Conservation (phyloP, 768 basidiomycete species). For the Xanthoconium stramineum region DNA sequence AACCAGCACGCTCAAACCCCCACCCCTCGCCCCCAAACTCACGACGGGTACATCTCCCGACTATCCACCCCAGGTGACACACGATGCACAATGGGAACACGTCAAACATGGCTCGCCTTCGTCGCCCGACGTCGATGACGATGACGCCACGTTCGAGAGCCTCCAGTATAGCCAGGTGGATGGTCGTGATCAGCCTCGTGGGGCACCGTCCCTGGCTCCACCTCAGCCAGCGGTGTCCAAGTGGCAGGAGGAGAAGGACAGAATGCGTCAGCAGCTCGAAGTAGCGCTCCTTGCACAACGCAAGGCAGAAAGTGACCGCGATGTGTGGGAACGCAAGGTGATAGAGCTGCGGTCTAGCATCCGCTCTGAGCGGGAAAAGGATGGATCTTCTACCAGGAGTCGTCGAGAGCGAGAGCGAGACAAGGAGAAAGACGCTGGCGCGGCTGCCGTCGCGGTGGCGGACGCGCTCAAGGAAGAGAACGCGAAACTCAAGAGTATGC, state of each 20-base stretch:
- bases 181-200: neutral
- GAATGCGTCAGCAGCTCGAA: constrained; percentile 11
- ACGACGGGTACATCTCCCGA: constrained; percentile 13
- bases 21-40: constrained; percentile 24
- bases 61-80: constrained; percentile 1
- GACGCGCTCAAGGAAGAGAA: constrained; percentile 23
- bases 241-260: constrained; percentile 13
- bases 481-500: constrained; percentile 20
- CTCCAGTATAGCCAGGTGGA: constrained; percentile 24
- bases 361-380: constrained; percentile 13
- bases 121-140: constrained; percentile 20
- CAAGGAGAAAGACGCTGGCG: constrained; percentile 8
- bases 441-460: neutral
- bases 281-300: constrained; percentile 9
- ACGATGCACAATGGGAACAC: constrained; percentile 25
- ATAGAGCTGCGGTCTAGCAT: constrained; percentile 13
- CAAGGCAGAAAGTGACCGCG: constrained; percentile 18
- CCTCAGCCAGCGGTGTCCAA: neutral
- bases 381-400: constrained; percentile 8
- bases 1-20: constrained; percentile 12
- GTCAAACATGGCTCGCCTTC: constrained; percentile 13
- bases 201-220: neutral
- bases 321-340: constrained; percentile 21
- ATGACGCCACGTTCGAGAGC: constrained; percentile 14
- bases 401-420: constrained; percentile 21